These are phyloP conservation scores for Crucihimalaya himalaica DNA, from an alignment of 345 rosid species.

Conservation along the genomic window DNA sequence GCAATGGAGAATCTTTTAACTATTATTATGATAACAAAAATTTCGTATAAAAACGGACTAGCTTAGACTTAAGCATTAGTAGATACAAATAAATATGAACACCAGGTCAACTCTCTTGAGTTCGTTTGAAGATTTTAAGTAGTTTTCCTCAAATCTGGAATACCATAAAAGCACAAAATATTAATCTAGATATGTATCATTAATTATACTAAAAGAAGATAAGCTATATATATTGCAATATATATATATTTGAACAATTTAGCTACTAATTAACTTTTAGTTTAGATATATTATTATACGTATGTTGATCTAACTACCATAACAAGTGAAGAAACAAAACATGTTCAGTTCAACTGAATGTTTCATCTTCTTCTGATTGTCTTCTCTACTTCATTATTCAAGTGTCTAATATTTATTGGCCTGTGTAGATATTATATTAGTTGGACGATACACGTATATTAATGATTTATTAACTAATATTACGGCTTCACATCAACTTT, in stretches of 20 bases:
- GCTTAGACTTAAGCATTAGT: conserved; percentile 11
- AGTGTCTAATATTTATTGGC: conserved; percentile 36
- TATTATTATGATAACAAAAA: conserved; percentile 1
- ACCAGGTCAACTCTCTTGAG: conserved; percentile 35
- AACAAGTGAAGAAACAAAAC: conserved; percentile 43
- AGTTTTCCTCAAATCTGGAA: conserved; percentile 8
- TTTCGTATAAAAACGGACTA: conserved; percentile 5
- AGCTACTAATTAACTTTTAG: not conserved
- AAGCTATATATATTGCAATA: not conserved
- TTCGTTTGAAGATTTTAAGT: conserved; percentile 22
- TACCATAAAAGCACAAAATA: conserved; percentile 4
- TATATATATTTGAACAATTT: not conserved
- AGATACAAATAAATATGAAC: not conserved
- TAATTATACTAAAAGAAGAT: no score
- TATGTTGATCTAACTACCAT: conserved; percentile 1
- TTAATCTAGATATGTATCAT: no score
- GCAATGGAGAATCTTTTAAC: conserved; percentile 27
- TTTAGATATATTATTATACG: not conserved
- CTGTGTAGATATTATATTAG: conserved; percentile 5
- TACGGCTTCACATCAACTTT: conserved; percentile 33
- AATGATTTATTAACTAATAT: not conserved
- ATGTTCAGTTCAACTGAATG: conserved; percentile 43
- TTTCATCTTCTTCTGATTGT: conserved; percentile 40
- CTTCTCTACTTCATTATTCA: conserved; percentile 35
- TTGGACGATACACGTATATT: conserved; percentile 3